These are phyloP conservation scores for Tricholoma terreum DNA, from an alignment of 768 basidiomycete genomes.

Conservation along the genomic window DNA sequence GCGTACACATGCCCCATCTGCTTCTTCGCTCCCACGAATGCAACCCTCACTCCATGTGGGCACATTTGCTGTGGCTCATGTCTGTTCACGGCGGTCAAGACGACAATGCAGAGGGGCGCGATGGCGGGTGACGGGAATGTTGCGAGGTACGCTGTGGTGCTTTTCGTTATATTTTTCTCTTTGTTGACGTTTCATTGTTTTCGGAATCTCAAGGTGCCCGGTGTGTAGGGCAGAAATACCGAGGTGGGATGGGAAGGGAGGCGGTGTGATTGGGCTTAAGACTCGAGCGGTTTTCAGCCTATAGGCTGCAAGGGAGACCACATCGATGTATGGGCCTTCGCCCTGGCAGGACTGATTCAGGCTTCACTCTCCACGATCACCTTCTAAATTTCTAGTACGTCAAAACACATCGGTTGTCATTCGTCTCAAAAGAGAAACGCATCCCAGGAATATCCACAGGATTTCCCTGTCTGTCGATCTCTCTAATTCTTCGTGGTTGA, in stretches of 20 bases:
- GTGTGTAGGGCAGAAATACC: slow-evolving; percentile 66
- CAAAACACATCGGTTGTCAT: no score
- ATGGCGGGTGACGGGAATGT: slow-evolving; percentile 25
- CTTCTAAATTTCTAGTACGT: no score
- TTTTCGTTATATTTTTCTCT: not conserved
- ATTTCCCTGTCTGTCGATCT: no score
- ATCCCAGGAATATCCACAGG: no score
- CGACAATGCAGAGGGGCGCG: slow-evolving; percentile 49
- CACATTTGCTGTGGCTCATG: slow-evolving; percentile 78
- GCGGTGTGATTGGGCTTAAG: slow-evolving; percentile 63
- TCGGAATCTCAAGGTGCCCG: slow-evolving; percentile 47
- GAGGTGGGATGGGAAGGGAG: slow-evolving; percentile 70
- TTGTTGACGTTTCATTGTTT: not conserved
- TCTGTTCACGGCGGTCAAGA: slow-evolving; percentile 69
- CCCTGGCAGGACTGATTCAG: no score
- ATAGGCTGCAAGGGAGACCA: slow-evolving; percentile 20
- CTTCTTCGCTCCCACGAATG: slow-evolving; percentile 70
- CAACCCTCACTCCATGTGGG: slow-evolving; percentile 77
- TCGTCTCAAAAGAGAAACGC: no score
- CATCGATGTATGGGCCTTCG: no score
- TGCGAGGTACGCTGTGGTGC: slow-evolving; percentile 35
- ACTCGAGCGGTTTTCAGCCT: slow-evolving; percentile 41
- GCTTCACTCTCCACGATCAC: no score
- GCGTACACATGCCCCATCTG: slow-evolving; percentile 80
- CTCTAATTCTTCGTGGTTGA: no score